A percentile compares a stretch with the other conserved stretches of the same genome.
Evolutionary conservation across 2,329 filamentous ascomycete genomes (phyloP).

Genomic region (Grosmannia serpens): DNA sequence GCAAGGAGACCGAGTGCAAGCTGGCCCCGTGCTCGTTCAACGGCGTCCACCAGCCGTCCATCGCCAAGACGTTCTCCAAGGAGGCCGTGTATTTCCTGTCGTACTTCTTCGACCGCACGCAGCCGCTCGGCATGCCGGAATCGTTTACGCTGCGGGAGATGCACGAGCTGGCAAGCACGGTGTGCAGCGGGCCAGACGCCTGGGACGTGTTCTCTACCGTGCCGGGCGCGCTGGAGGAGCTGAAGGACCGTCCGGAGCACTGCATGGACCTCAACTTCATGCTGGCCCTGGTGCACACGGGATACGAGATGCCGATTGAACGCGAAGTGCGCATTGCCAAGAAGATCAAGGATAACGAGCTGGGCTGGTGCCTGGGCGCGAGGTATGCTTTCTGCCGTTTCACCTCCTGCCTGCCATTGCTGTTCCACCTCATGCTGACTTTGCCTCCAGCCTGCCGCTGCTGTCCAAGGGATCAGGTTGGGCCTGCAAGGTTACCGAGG

Average conservation of each 20-base stretch:
- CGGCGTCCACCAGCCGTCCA: slow-evolving; percentile 84
- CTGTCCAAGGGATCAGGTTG: slow-evolving; percentile 74
- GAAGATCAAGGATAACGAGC: slow-evolving; percentile 94
- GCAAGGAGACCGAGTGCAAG: slow-evolving; percentile 73
- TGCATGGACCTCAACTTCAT: slow-evolving; percentile 97
- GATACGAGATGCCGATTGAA: slow-evolving; percentile 96
- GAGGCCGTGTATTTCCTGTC: slow-evolving; percentile 96
- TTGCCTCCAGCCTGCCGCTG: slow-evolving; percentile 58
- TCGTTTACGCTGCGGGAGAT: slow-evolving; percentile 88
- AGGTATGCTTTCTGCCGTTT: slow-evolving; percentile 48
- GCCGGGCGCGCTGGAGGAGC: slow-evolving; percentile 66
- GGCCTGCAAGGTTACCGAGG: slow-evolving; percentile 74
- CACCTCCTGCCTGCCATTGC: neutral
- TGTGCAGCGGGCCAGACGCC: slow-evolving; percentile 64
- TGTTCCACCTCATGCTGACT: neutral
- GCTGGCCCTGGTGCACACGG: slow-evolving; percentile 82
- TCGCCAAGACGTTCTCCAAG: slow-evolving; percentile 80
- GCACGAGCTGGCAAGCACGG: slow-evolving; percentile 70
- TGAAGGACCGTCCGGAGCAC: slow-evolving; percentile 73
- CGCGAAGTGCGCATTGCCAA: slow-evolving; percentile 96
- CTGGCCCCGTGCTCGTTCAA: slow-evolving; percentile 96
- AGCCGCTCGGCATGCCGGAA: slow-evolving; percentile 94
- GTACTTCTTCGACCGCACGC: slow-evolving; percentile 94
- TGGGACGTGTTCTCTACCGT: slow-evolving; percentile 77
- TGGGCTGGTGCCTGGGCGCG: slow-evolving; percentile 95